A percentile compares a stretch with the other conserved stretches of the same genome.
These are phyloP conservation scores for Zostera marina DNA, from an alignment of 116 monocot species.

Conservation along the genomic window DNA sequence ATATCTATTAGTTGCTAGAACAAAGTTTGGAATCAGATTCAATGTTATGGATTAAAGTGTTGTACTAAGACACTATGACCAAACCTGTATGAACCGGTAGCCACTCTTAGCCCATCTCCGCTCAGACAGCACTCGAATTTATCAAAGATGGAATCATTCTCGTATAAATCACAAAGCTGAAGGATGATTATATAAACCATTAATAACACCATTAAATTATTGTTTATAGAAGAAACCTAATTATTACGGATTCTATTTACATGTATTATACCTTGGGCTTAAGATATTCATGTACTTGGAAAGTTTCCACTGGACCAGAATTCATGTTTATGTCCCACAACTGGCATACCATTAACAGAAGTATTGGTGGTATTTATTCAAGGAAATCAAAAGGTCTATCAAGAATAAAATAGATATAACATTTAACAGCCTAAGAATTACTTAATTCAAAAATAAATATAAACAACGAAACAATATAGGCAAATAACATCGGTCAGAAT, in stretches of 20 bases:
- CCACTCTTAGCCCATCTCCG: slow-evolving; percentile 67
- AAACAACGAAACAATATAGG: background rate
- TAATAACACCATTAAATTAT: background rate
- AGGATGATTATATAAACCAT: slow-evolving; percentile 2
- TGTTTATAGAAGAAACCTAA: background rate
- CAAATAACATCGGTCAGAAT: background rate
- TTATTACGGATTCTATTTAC: background rate
- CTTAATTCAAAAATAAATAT: background rate
- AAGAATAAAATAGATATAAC: background rate
- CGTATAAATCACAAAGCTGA: slow-evolving; percentile 78
- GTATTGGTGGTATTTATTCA: slow-evolving; percentile 1
- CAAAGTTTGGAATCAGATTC: background rate
- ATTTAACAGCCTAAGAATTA: background rate
- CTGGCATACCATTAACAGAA: background rate
- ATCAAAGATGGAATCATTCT: slow-evolving; percentile 87
- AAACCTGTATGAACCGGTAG: slow-evolving; percentile 80
- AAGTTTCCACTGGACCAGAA: slow-evolving; percentile 74
- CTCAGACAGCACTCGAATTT: slow-evolving; percentile 86
- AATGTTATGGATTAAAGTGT: background rate
- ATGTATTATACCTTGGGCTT: slow-evolving; percentile 53
- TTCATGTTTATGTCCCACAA: slow-evolving; percentile 95
- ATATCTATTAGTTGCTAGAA: too few species aligned
- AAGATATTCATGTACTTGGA: slow-evolving; percentile 81
- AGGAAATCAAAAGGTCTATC: background rate
- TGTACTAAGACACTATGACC: background rate